Conservation (phyloP, 1,284 basidiomycete species). For the Ceratobasidium sp. region DNA sequence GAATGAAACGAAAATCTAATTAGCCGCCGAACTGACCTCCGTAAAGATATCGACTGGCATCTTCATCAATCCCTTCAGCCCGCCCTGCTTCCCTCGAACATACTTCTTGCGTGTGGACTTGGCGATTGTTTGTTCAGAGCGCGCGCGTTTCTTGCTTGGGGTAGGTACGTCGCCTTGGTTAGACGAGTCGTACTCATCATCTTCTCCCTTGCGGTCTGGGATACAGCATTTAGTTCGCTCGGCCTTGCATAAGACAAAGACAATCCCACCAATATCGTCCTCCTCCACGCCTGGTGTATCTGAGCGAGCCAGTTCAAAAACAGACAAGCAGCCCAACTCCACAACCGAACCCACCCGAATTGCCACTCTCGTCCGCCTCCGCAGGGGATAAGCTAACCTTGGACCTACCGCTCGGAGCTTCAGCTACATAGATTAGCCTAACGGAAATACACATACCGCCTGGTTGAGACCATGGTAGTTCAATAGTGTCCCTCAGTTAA, state of each 20-base stretch:
- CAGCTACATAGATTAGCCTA: too few relatives aligned
- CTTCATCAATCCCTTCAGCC: conserved; percentile 15
- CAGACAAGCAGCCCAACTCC: too few relatives aligned
- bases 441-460: too few relatives aligned
- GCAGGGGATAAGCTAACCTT: too few relatives aligned
- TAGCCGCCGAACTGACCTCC: background rate
- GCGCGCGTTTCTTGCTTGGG: conserved; percentile 15
- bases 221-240: background rate
- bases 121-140: background rate
- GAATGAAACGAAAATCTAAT: background rate
- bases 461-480: background rate
- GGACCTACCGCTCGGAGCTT: too few relatives aligned
- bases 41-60: conserved; percentile 13
- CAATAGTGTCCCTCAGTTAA: too few relatives aligned
- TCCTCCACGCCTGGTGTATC: background rate
- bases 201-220: background rate
- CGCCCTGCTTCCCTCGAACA: background rate
- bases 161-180: background rate
- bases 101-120: background rate
- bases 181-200: background rate
- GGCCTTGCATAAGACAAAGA: background rate
- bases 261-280: background rate
- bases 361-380: too few relatives aligned
- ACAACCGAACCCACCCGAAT: too few relatives aligned
- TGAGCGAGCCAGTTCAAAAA: too few relatives aligned